A percentile compares a stretch with the other conserved stretches of the same genome.
Evolutionary conservation across 2,329 filamentous ascomycete genomes (phyloP).

Genomic region (Fusarium equiseti): DNA sequence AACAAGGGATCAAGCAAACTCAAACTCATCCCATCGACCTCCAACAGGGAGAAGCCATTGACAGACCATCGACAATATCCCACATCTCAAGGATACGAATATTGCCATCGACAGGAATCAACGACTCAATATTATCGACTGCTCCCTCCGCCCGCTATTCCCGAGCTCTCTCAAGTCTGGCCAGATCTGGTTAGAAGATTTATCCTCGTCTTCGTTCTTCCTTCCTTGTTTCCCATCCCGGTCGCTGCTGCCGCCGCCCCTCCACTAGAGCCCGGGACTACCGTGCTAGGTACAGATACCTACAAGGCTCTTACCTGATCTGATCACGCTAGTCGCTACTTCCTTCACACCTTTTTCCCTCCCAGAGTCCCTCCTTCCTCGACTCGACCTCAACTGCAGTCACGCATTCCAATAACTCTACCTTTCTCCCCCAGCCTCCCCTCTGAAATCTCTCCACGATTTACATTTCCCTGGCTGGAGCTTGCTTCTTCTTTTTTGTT

Average conservation of each 20-base stretch:
- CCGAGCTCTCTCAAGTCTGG: slow-evolving; percentile 23
- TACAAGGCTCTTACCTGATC: slow-evolving; percentile 43
- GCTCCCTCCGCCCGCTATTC: slow-evolving; percentile 30
- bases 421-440: slow-evolving; percentile 38
- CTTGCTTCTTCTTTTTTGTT: slow-evolving; percentile 25
- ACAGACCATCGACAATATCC: slow-evolving; percentile 8
- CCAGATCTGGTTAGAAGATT: slow-evolving; percentile 24
- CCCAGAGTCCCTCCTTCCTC: slow-evolving; percentile 34
- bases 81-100: not conserved
- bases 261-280: slow-evolving; percentile 41
- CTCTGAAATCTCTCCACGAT: slow-evolving; percentile 27
- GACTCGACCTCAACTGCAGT: slow-evolving; percentile 17
- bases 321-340: slow-evolving; percentile 31
- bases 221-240: slow-evolving; percentile 43
- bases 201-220: slow-evolving; percentile 36
- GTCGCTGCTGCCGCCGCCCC: slow-evolving; percentile 41
- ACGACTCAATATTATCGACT: slow-evolving; percentile 10
- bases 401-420: slow-evolving; percentile 34
- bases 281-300: slow-evolving; percentile 44
- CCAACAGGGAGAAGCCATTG: slow-evolving; percentile 13
- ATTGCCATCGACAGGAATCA: slow-evolving; percentile 9
- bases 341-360: slow-evolving; percentile 30
- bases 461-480: slow-evolving; percentile 25
- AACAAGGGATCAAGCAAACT: slow-evolving; percentile 4
- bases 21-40: not conserved